Evolutionary conservation across 306 rosid genomes (phyloP), one percentile per base, ranked within the genome.

Genomic region (Cicer judaicum): DNA sequence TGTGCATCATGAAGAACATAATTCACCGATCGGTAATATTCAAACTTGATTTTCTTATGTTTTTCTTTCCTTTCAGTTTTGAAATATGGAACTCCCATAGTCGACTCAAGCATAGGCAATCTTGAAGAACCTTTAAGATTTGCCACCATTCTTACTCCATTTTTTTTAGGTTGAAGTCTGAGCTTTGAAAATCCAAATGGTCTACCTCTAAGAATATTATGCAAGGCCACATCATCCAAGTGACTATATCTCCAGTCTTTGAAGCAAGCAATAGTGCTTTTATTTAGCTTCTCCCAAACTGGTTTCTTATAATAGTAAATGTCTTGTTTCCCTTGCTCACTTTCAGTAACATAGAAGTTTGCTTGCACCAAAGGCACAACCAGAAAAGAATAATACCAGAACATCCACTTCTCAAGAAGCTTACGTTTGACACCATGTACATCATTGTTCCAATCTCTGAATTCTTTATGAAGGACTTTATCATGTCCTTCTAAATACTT

Each of bases 151-250:
- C 98, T 84, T 67, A 89, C 86, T 73, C 97, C 96, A 83, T 82
- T 80, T 59, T 79, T 94, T 85, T 89, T 93, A 24, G 98, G 98
- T 69, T 81, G 85, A 63, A 91, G 83, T 81, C 93, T 86, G 64
- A 93, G 96, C 83, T 89, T 91, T 47, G 98, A 93, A 84, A 91
- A 91, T 59, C 98, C 98, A 89, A 93, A 93, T 19, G 46, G 42
- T 87, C 97, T 87, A n/a, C 70, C 65, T 24, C 79, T 70, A 12
- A 93, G 80, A 80, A 91, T 91, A n/a, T 75, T 84, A 73, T 84
- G 86, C 13, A 89, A 86, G 57, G 86, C 63, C 52, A 68, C 81
- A 78, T 79, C 84, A 82, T 89, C 85, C 85, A 91, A 88, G 85
- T 43, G 29, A 62, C 57, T 19, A 70, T 87, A 93, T 71, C 81